Base-by-base conservation (phyloP, 768 basidiomycete genomes). In the Lactarius trivialis region DNA sequence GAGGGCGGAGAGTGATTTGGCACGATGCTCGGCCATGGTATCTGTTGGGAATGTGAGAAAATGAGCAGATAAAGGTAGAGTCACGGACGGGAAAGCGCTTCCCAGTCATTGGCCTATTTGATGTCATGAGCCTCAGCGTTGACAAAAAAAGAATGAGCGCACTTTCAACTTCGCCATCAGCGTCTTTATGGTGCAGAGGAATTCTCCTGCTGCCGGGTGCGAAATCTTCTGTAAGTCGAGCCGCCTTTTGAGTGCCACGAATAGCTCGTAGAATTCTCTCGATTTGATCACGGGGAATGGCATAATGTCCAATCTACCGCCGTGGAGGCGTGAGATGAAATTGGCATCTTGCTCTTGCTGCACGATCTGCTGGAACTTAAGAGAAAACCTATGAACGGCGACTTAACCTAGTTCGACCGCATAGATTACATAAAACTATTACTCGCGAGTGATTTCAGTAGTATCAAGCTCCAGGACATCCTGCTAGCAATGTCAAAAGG, bases 381-480 rank as follows among this genome's bases (percentile, higher is more conserved):
- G 73, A 0, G 74, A 76, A 65, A 85, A 85, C 58, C 41, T 41
- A 41, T 2, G 19, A 41, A n/a, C 8, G n/a, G 41, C 19, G n/a
- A 41, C 41, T 41, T 9, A 41, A 41, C n/a, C 7, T n/a, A 3
- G 7, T 41, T 15, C 12, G 4, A n/a, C 7, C 19, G 7, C 19
- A 19, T 19, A 3, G 2, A 41, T 41, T 8, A 41, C 41, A n/a
- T 2, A 19, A 41, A 41, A n/a, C 7, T n/a, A 41, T 41, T 41
- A 41, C 84, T 85, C 84, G 70, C 75, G 73, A 5, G 77, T 77
- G 30, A 85, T 83, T 54, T 85, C 83, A 2, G 65, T 70, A 68
- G 78, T 82, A 70, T 85, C 84, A 0, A 80, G 78, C 57, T 85
- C 84, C 1, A 84, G 78, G 11, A 85, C 84, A 55, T 86, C 85